Evolutionary conservation across 305 asterid genomes (phyloP).

Genomic region (Plantago rigida): DNA sequence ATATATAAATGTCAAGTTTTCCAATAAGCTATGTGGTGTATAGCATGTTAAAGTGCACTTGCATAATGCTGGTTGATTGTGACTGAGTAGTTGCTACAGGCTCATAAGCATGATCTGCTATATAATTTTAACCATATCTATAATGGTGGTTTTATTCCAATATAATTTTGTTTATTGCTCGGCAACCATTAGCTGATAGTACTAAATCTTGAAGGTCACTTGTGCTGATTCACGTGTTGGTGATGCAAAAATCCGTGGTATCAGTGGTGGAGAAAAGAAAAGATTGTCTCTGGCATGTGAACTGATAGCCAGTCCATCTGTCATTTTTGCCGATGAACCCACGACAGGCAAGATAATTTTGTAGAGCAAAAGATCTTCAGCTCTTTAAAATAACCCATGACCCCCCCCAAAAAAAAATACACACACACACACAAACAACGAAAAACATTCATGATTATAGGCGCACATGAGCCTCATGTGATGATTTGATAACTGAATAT

Average conservation of each 20-base stretch:
- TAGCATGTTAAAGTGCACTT: neutral
- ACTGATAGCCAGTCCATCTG: constrained; percentile 95
- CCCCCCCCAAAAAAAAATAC: no score
- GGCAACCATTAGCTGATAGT: neutral
- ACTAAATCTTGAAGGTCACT: constrained; percentile 42
- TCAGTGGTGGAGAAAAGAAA: constrained; percentile 98
- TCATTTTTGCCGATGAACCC: constrained; percentile 96
- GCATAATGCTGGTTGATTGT: neutral
- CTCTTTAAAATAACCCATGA: no score
- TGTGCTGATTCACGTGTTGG: constrained; percentile 96
- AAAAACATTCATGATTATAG: no score
- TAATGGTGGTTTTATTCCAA: neutral
- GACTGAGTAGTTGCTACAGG: neutral
- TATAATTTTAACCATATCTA: neutral
- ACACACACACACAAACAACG: no score
- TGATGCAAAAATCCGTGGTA: constrained; percentile 91
- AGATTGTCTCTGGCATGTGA: constrained; percentile 89
- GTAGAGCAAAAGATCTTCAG: neutral
- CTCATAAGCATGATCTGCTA: neutral
- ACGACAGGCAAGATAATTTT: constrained; percentile 63
- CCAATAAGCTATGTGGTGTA: no score
- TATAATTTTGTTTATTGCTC: constrained; percentile 8
- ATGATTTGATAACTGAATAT: no score
- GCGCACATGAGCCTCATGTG: no score
- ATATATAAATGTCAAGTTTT: no score